phyloP scores from a whole-genome alignment of 139 green algal species.

The Closterium sp. region DNA sequence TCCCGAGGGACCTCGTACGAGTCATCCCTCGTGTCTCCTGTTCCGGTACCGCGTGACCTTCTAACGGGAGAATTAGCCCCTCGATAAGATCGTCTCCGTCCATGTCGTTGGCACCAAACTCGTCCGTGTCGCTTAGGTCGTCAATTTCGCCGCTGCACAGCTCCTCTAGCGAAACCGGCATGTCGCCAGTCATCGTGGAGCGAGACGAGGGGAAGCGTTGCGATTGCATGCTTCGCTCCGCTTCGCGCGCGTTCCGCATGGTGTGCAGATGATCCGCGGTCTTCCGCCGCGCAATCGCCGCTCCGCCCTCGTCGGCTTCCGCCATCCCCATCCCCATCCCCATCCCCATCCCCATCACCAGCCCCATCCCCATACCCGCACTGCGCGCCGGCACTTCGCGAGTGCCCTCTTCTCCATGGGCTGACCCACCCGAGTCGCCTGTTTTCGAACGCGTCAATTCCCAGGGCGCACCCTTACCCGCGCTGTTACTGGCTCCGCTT shows the following conservation, averaged over 20 bases:
- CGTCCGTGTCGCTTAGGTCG: background rate
- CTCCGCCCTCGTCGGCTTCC: background rate
- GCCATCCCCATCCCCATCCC: background rate
- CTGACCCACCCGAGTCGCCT: background rate
- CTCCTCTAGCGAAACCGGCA: background rate
- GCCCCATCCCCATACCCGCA: too few relatives aligned
- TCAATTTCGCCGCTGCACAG: background rate
- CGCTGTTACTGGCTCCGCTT: background rate
- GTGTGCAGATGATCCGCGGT: background rate
- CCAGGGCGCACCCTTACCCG: background rate
- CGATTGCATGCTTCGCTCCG: background rate
- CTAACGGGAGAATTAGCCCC: background rate
- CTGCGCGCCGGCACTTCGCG: background rate
- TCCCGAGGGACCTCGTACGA: background rate
- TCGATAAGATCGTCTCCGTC: background rate
- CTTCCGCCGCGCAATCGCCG: background rate
- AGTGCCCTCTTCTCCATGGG: background rate
- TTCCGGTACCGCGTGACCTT: background rate
- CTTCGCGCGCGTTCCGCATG: background rate
- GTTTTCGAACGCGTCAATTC: background rate
- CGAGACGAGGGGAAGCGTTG: background rate
- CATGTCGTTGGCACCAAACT: background rate
- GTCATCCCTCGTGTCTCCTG: background rate
- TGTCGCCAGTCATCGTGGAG: background rate
- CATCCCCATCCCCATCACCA: too few relatives aligned